Base-by-base conservation (phyloP, 1,284 basidiomycete species). In the Jaminaea rosea region DNA sequence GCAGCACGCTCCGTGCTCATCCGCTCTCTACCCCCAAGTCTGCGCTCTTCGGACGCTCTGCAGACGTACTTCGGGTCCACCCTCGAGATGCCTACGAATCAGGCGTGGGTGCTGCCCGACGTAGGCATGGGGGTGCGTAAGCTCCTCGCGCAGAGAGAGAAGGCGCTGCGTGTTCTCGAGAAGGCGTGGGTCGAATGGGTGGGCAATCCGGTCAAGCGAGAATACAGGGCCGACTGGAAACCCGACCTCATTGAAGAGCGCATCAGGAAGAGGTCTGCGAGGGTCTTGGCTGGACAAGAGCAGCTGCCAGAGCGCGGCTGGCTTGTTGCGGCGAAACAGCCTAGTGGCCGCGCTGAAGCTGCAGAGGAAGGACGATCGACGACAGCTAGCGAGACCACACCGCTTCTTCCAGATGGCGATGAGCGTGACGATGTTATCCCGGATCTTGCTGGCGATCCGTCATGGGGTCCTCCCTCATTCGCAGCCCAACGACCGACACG, bases 1-100 rank as follows among this genome's bases (percentile, higher is more conserved):
- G 85, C 91, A 0, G 88, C 91, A 0, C 83, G 93, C 19, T 98
- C 93, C 0, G 87, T 96, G 31, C 82, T 97, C 76, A 82, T 93
- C 37, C 85, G 86, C 4, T 81, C 83, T 48, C 79, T 98, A 0
- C 93, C 93, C 0, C 76, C 76, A 3, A 86, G 93, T 60, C 79
- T 98, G 0, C 83, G 85, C 53, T 83, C 85, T 8, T 91, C 96
- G 67, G 82, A 85, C 8, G 80, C 87, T 0, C 78, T 98, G 13
- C 88, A 89, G 0, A 87, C 91, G 59, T 96, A 97, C 75, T 97
- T 96, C 73, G 92, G 39, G 94, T 72, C 81, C 8, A 75, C 76
- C 56, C 87, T 91, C 3, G 88, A 91, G 76, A 88, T 87, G 64
- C 87, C 94, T 24, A 87, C 82, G 23, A 21, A 24, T 23, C 19